Base-by-base conservation (phyloP, 2,329 filamentous ascomycete species). In the Sporothrix inflata region DNA sequence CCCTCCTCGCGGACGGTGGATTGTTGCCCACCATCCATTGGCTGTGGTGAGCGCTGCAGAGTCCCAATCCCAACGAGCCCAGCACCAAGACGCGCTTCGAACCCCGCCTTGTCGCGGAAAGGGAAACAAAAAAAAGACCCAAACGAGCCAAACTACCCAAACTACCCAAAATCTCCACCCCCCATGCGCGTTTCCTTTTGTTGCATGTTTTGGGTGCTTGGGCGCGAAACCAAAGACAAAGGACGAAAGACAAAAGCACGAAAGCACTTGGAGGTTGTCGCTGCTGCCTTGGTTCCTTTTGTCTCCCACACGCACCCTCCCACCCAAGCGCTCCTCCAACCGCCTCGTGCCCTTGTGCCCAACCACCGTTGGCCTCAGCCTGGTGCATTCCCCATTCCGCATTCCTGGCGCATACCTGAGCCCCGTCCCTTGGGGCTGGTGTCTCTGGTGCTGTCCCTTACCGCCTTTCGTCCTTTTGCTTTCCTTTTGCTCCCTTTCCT, bases 41-140 rank as follows among this genome's bases (percentile, higher is more conserved):
- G 47, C 66, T 40, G 38, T 47, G 45, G 14, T 21, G 30, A 40
- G 4, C 14, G 53, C 49, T 55, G 67, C 51, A 45, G 51, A 47
- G 63, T 57, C 71, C 53, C 53, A 30, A 61, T 3, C 14, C 12
- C 51, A 16, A 3, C 47, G 5, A 49, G 19, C 47, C 7, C 47
- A 19, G 19, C 47, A 8, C 16, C 19, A 49, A 21, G 45, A 71
- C 69, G 57, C 69, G 69, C 70, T 72, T 74, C 51, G n/a, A 45
- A 71, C 68, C 68, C 68, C 53, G 53, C 53, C 68, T 61, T 49
- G 68, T 70, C 40, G 68, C 68, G 68, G 24, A 24, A 42, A 40
- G 53, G 68, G 24, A 24, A 42, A 40, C 16, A 14, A 19, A 16
- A 27, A 24, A 42, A n/a, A 34, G 19, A 5, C 34, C n/a, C 27